Conservation (phyloP, 73 alveolate genomes). For the Paramecium primaurelia region DNA sequence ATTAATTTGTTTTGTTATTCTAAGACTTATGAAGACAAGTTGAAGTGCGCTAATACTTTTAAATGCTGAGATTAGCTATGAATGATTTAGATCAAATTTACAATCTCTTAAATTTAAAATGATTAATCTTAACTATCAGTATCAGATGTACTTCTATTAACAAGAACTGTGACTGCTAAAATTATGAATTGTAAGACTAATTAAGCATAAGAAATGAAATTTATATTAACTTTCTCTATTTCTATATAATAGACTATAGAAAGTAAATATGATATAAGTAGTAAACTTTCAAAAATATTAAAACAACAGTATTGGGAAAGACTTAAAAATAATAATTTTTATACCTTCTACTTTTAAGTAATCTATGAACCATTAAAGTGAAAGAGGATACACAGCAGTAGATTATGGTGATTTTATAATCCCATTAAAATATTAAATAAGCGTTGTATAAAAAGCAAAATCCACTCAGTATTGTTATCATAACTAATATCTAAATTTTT, state of each 20-base stretch:
- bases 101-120: neutral
- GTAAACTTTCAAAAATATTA: neutral
- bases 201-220: neutral
- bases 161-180: constrained; percentile 4
- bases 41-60: constrained; percentile 9
- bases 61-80: neutral
- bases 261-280: neutral
- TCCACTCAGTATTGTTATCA: neutral
- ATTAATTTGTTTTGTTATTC: neutral
- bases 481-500: neutral
- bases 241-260: neutral
- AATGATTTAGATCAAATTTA: neutral
- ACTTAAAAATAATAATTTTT: neutral
- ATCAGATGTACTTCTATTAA: neutral
- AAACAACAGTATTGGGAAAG: neutral
- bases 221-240: neutral
- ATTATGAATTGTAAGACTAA: neutral
- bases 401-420: constrained; percentile 11
- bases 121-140: neutral
- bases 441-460: neutral
- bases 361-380: neutral
- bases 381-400: neutral
- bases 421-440: neutral
- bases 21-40: neutral
- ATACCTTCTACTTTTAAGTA: neutral